Base-by-base conservation (phyloP, 345 rosid species). In the Punica granatum region DNA sequence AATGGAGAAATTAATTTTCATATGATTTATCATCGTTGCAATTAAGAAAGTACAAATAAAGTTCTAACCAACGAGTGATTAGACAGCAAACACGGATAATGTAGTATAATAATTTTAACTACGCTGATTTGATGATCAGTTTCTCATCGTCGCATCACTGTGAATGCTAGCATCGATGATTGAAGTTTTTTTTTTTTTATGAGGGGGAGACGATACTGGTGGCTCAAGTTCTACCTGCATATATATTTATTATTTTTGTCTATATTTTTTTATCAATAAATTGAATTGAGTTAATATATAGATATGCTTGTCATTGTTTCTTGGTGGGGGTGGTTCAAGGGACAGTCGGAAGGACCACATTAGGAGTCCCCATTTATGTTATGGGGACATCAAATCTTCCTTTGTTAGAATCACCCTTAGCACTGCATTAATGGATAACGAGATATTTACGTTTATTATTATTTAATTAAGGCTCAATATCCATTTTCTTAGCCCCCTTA, bases 271-370 rank as follows among this genome's bases (percentile, higher is more conserved):
- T 26, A 25, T 54, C 16, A 28, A 5, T 56, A 12, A 56, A n/a
- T n/a, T 12, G 11, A 37, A 4, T 37, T 37, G 41, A 37, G 11
- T 4, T 37, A 37, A 37, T 3, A 49, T 49, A 49, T 5, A 11
- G 3, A 49, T 61, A 36, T 61, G 14, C 41, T 61, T 28, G 1
- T 61, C 25, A 16, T 12, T 2, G 30, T 61, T 61, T 61, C 28
- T 1, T 34, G 25, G 28, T 61, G 25, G 65, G 18, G 39, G 43
- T 61, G 39, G 43, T 61, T 33, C 42, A 8, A 61, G 65, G 43
- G n/a, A 63, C 66, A 36, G 43, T 36, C 21, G 60, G 66, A 63
- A 35, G 66, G 65, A n/a, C 66, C 66, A 36, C 66, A 59, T 10
- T 36, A 32, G 7, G 42, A 61, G 42, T 21, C 65, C 23, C 42